Evolutionary conservation across 2,329 filamentous ascomycete species (phyloP), one percentile per base, ranked within the genome.

Genomic region (Ophiostoma angusticollis): DNA sequence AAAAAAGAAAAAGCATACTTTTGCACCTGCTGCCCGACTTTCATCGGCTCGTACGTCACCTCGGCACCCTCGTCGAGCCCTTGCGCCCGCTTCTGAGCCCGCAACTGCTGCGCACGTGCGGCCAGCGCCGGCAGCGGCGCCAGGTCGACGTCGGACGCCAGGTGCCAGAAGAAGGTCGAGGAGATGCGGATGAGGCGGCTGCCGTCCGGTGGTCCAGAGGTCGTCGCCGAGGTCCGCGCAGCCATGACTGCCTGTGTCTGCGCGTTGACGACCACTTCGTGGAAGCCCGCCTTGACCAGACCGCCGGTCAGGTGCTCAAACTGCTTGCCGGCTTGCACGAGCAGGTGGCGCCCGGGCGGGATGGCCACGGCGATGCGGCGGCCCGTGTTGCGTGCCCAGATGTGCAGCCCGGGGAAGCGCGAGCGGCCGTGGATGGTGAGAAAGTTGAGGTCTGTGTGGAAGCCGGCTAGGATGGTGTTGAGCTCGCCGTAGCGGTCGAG

Each of bases 391-490:
- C 72, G 70, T 17, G 71, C 72, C 72, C 72, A 77, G 50, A 77
- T 68, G 58, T 77, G 66, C 47, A 77, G 62, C 3, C 72, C 72
- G 0, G 72, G 72, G 48, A 74, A 77, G 43, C 72, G 69, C 22
- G 69, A 74, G 47, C 72, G 72, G 41, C 72, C 72, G 58, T 77
- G 72, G 56, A 77, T 77, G 47, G 72, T 77, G 37, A 77, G 62
- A 53, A 76, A 77, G 62, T 77, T 77, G 42, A 77, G 68, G 50
- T 77, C 72, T 1, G 72, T 76, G 54, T 77, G 72, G 60, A 77
- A 77, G 28, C 72, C 72, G 13, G 72, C 72, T 13, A 77, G 65
- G 50, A 77, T 75, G 35, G 70, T 76, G 58, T 74, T 64, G 36
- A 62, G 58, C 3, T 54, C 34, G 33, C 67, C 68, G 57, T 74